Evolutionary conservation across 345 rosid genomes (phyloP).

Genomic region (Citrus medica): DNA sequence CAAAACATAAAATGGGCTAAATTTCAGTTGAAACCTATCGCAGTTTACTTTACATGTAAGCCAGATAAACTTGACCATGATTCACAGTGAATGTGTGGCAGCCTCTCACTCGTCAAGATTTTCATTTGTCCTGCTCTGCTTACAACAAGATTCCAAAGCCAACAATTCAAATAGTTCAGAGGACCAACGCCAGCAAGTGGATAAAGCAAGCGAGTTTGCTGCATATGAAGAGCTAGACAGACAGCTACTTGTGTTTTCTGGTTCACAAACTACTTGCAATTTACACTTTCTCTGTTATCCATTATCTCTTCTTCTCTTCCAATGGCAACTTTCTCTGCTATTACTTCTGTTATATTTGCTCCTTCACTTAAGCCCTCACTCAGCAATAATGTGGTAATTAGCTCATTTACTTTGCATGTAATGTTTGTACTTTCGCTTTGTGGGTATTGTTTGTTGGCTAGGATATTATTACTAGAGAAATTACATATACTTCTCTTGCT

Average conservation of each 20-base stretch:
- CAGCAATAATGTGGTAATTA: conserved; percentile 20
- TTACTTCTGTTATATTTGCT: conserved; percentile 16
- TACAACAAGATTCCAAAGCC: not conserved
- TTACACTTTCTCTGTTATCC: conserved; percentile 1
- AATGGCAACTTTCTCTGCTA: conserved; percentile 29
- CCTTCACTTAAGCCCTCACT: conserved; percentile 18
- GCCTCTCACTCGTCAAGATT: not conserved
- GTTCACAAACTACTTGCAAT: not conserved
- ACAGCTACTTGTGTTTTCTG: not conserved
- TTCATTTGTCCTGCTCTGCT: not conserved
- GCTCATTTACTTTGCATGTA: not conserved
- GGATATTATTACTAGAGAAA: not conserved
- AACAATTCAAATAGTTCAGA: not conserved
- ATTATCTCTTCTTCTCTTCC: not conserved
- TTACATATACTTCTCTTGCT: not conserved
- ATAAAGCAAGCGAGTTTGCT: not conserved
- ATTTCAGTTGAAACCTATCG: not conserved
- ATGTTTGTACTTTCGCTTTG: not conserved
- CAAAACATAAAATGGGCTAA: not conserved
- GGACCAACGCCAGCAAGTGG: not conserved
- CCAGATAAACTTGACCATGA: not conserved
- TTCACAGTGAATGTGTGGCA: not conserved
- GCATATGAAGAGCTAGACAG: not conserved
- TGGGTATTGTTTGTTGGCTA: not conserved
- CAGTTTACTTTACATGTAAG: not conserved